A percentile compares a stretch with the other conserved stretches of the same genome.
phyloP scores from a whole-genome alignment of 495 filamentous ascomycete genomes.

The Tetracladium marchalianum region DNA sequence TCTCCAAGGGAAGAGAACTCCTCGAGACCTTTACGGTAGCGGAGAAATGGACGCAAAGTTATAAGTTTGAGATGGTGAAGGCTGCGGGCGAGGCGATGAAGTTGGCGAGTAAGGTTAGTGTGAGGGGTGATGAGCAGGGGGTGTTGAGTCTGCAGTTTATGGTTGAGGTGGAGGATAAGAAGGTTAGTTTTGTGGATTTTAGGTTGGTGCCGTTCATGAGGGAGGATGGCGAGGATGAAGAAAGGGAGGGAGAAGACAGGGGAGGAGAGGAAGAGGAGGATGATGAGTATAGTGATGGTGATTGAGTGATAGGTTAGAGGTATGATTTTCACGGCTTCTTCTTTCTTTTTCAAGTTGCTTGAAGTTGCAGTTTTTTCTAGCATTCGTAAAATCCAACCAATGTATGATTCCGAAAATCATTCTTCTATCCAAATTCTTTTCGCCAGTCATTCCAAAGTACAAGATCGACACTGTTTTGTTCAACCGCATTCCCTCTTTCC shows the following conservation, averaged over 20 bases:
- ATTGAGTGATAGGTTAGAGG: neutral
- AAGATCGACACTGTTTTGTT: too few relatives aligned
- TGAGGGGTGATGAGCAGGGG: constrained; percentile 76
- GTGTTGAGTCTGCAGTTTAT: constrained; percentile 95
- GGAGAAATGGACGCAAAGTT: constrained; percentile 45
- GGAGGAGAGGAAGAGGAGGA: constrained; percentile 19
- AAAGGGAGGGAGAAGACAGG: constrained; percentile 23
- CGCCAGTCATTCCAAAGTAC: too few relatives aligned
- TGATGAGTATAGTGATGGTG: neutral
- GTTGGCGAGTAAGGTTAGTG: constrained; percentile 82
- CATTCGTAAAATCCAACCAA: too few relatives aligned
- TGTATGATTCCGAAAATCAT: too few relatives aligned
- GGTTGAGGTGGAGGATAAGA: constrained; percentile 50
- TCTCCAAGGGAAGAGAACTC: constrained; percentile 61
- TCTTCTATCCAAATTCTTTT: too few relatives aligned
- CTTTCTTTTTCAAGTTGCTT: too few relatives aligned
- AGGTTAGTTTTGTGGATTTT: constrained; percentile 64
- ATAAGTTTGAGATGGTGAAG: constrained; percentile 77
- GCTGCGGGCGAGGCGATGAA: constrained; percentile 81
- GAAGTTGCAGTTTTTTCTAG: too few relatives aligned
- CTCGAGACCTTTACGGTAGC: constrained; percentile 67
- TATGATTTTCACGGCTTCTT: too few relatives aligned
- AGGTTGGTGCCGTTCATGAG: constrained; percentile 61
- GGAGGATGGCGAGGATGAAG: constrained; percentile 47
- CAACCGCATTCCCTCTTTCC: too few relatives aligned